Conservation (phyloP, 495 filamentous ascomycete genomes). For the Tuber melanosporum region DNA sequence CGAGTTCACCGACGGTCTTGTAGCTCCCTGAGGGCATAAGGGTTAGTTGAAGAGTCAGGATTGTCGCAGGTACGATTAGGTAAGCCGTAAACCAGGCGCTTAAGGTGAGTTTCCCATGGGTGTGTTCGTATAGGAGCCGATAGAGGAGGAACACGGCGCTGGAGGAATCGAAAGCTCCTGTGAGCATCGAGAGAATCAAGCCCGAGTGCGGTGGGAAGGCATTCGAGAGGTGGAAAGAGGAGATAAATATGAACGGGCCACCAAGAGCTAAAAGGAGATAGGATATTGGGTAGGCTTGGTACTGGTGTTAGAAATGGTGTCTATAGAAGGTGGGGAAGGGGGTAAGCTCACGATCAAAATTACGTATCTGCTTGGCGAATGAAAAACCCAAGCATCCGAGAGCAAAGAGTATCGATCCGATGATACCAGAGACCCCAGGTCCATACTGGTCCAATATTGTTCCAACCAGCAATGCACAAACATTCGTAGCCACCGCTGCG, state of each 20-base stretch:
- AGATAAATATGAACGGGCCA: conserved; percentile 85
- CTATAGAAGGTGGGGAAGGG: not conserved
- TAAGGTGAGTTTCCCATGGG: conserved; percentile 55
- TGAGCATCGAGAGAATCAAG: conserved; percentile 74
- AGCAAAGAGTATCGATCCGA: conserved; percentile 63
- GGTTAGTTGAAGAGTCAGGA: conserved; percentile 61
- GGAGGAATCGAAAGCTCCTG: conserved; percentile 83
- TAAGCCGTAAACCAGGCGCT: conserved; percentile 71
- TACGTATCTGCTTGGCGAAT: conserved; percentile 55
- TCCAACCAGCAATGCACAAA: conserved; percentile 69
- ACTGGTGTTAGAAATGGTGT: not conserved
- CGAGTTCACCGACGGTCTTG: conserved; percentile 79
- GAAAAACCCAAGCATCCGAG: conserved; percentile 66
- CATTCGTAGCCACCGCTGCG: conserved; percentile 76
- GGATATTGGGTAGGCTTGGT: conserved; percentile 35
- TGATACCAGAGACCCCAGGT: conserved; percentile 66
- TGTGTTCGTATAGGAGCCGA: conserved; percentile 63
- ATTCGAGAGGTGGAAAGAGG: conserved; percentile 88
- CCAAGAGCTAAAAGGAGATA: conserved; percentile 79
- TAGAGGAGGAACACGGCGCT: conserved; percentile 86
- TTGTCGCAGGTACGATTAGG: conserved; percentile 64
- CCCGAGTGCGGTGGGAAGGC: conserved; percentile 81
- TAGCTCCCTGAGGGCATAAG: conserved; percentile 76
- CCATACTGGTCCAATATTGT: conserved; percentile 80
- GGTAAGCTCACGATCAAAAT: conserved; percentile 42